Conservation (phyloP, 1,139 yeast genomes). For the Zygosaccharomyces pseudobailii region DNA sequence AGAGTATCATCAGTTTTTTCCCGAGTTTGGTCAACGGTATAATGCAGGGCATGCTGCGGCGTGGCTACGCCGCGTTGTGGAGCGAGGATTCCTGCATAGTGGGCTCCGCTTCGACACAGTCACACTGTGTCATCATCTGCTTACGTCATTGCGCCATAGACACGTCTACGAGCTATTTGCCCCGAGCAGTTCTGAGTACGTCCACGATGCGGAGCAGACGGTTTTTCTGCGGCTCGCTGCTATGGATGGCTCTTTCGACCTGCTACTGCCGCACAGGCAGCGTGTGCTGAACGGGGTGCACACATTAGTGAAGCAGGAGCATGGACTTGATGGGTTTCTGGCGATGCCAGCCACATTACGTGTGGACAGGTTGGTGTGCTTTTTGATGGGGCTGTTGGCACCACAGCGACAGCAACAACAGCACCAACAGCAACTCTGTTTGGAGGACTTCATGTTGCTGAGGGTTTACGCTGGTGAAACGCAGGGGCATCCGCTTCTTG, state of each 20-base stretch:
- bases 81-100: conserved; percentile 1
- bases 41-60: conserved; percentile 9
- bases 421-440: conserved; percentile 6
- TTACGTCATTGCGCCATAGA: conserved; percentile 19
- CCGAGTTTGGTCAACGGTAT: conserved; percentile 2
- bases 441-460: conserved; percentile 26
- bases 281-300: conserved; percentile 15
- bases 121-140: conserved; percentile 12
- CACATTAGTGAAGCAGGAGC: conserved; percentile 7
- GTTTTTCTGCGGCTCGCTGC: conserved; percentile 21
- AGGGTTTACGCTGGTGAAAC: conserved; percentile 29
- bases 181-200: conserved; percentile 6
- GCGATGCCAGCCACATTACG: conserved; percentile 17
- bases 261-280: conserved; percentile 17
- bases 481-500: conserved; percentile 21
- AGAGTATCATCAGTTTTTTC: conserved; percentile 4
- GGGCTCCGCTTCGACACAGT: conserved; percentile 7
- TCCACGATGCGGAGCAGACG: conserved; percentile 16
- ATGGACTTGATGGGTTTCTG: conserved; percentile 11
- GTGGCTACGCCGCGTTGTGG: conserved; percentile 5
- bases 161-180: conserved; percentile 16
- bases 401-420: not conserved
- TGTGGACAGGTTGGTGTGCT: conserved; percentile 17
- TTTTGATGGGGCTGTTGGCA: conserved; percentile 4
- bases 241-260: conserved; percentile 26